phyloP scores from a whole-genome alignment of 371 early-diverging fungal species.

The Rhizopus microsporus region DNA sequence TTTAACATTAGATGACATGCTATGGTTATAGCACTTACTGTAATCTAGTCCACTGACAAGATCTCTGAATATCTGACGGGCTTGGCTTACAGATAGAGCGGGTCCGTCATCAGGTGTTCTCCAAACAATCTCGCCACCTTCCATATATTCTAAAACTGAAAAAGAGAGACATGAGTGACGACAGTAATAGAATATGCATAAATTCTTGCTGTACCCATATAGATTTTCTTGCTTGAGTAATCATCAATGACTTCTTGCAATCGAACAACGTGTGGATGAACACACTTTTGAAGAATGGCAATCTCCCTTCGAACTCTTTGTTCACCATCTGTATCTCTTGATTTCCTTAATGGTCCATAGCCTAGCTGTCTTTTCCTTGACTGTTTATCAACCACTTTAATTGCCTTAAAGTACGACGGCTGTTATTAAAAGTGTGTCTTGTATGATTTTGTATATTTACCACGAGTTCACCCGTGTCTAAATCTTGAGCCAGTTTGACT shows the following conservation, averaged over 20 bases:
- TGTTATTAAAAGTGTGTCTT: not conserved
- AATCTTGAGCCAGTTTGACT: conserved; percentile 86
- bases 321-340: conserved; percentile 51
- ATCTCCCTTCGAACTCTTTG: conserved; percentile 91
- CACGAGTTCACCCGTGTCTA: conserved; percentile 69
- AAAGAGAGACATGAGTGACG: not conserved
- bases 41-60: conserved; percentile 90
- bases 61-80: conserved; percentile 79
- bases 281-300: conserved; percentile 90
- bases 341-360: conserved; percentile 29
- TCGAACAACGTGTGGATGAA: conserved; percentile 89
- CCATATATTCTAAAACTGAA: conserved; percentile 83
- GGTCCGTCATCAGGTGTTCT: conserved; percentile 68
- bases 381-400: conserved; percentile 81
- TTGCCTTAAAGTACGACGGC: conserved; percentile 52
- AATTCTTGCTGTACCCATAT: conserved; percentile 57
- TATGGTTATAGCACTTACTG: conserved; percentile 39
- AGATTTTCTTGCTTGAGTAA: conserved; percentile 83
- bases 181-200: not conserved
- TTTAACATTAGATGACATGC: not conserved
- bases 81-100: conserved; percentile 57
- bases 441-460: conserved; percentile 43
- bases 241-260: conserved; percentile 94
- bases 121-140: conserved; percentile 90
- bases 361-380: conserved; percentile 66